Evolutionary conservation across 495 filamentous ascomycete species (phyloP).

Genomic region (Neurospora tetrasperma): DNA sequence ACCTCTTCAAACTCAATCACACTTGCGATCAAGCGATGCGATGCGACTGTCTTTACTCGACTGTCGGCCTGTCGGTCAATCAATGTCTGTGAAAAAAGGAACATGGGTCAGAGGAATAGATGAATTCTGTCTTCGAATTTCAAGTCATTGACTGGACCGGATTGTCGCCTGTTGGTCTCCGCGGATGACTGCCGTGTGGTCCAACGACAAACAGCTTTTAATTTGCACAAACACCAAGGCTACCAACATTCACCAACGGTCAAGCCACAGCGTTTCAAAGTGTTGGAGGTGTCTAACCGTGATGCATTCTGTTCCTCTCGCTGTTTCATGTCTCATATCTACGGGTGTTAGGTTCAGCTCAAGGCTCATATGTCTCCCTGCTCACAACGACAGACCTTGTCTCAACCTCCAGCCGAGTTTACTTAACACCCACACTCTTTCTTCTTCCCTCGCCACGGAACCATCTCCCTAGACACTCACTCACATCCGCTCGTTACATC

Average conservation of each 20-base stretch:
- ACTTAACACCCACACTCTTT: background rate
- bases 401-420: background rate
- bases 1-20: background rate
- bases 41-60: background rate
- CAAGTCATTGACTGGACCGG: background rate
- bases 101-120: background rate
- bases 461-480: background rate
- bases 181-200: background rate
- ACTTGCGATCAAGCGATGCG: background rate
- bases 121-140: background rate
- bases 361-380: too few species aligned
- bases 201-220: background rate
- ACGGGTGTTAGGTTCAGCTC: background rate
- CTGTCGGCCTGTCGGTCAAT: background rate
- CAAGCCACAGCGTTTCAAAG: background rate
- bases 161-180: background rate
- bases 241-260: background rate
- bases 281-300: background rate
- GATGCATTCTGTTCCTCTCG: background rate
- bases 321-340: background rate
- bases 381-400: background rate
- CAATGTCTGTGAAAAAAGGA: background rate
- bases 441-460: background rate
- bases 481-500: background rate
- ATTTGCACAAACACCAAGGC: background rate